Percentiles rank a stretch among this genome's conserved stretches.
phyloP scores from a whole-genome alignment of 768 basidiomycete species.

The Boletus rufocinnamomeus region DNA sequence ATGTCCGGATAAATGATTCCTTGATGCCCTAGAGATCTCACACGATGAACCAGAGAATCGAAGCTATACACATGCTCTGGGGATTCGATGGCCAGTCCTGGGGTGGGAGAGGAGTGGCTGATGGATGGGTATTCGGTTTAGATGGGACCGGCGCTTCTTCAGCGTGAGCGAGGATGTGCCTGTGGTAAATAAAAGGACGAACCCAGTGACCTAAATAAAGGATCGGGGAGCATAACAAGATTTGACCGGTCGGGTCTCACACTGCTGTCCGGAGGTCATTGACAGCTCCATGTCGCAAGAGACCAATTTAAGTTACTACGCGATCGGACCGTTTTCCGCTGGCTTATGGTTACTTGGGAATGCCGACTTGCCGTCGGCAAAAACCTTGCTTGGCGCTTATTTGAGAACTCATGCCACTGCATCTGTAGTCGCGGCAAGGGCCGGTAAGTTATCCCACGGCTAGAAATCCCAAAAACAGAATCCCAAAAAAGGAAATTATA shows the following conservation, averaged over 20 bases:
- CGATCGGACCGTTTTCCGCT: neutral
- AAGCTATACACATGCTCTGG: slow-evolving; percentile 7
- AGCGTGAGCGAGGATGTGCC: slow-evolving; percentile 4
- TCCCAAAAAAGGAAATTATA: too few relatives aligned
- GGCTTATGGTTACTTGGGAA: too few relatives aligned
- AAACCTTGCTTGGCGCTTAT: too few relatives aligned
- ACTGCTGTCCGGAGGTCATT: neutral
- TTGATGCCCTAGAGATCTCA: slow-evolving; percentile 1
- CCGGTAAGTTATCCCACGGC: too few relatives aligned
- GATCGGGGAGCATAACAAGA: neutral
- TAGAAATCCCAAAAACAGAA: too few relatives aligned
- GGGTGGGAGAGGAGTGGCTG: neutral
- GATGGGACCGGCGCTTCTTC: neutral
- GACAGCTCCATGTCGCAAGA: neutral
- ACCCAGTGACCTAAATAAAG: slow-evolving; percentile 15
- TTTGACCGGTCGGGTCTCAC: slow-evolving; percentile 1
- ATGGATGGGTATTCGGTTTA: slow-evolving; percentile 1
- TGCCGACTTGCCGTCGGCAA: too few relatives aligned
- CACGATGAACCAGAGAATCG: neutral
- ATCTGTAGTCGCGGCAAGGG: too few relatives aligned
- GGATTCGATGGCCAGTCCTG: neutral
- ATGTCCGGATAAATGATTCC: neutral
- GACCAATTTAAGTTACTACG: neutral
- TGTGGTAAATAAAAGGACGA: neutral
- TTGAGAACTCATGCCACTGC: too few relatives aligned